Percentiles rank a stretch among this genome's conserved stretches.
Conservation (phyloP, 164 flowering plant species). For the Berberis vulgaris region DNA sequence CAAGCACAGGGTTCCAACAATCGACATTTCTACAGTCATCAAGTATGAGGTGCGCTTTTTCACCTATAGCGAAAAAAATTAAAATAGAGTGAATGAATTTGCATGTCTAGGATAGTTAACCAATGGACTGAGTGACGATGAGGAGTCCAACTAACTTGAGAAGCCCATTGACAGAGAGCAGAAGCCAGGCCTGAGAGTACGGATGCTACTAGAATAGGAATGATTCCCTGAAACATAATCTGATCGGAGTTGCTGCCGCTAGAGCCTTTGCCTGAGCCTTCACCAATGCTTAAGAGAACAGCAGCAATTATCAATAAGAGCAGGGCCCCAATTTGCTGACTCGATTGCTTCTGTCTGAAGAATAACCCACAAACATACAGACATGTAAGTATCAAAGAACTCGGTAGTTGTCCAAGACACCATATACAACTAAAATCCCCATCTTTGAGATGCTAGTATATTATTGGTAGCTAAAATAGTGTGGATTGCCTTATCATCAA, state of each 20-base stretch:
- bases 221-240: conserved; percentile 68
- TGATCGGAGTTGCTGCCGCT: conserved; percentile 45
- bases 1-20: conserved; percentile 86
- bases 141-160: conserved; percentile 58
- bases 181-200: conserved; percentile 97
- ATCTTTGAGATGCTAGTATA: too few species aligned
- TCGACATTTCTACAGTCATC: conserved; percentile 98
- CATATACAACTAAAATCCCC: too few species aligned
- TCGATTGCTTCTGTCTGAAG: conserved; percentile 77
- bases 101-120: neutral
- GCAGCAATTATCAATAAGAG: conserved; percentile 84
- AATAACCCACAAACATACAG: conserved; percentile 7
- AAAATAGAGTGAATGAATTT: neutral
- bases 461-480: too few species aligned
- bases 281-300: conserved; percentile 85
- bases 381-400: neutral
- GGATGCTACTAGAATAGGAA: conserved; percentile 96
- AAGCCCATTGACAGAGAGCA: conserved; percentile 96
- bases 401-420: neutral
- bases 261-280: conserved; percentile 76
- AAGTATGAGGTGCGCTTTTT: conserved; percentile 88
- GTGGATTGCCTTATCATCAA: too few species aligned
- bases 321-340: conserved; percentile 87
- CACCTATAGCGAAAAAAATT: conserved; percentile 38
- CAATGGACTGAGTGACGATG: neutral